Evolutionary conservation across 768 basidiomycete genomes (phyloP).

Genomic region (Hypholoma sublateritium): DNA sequence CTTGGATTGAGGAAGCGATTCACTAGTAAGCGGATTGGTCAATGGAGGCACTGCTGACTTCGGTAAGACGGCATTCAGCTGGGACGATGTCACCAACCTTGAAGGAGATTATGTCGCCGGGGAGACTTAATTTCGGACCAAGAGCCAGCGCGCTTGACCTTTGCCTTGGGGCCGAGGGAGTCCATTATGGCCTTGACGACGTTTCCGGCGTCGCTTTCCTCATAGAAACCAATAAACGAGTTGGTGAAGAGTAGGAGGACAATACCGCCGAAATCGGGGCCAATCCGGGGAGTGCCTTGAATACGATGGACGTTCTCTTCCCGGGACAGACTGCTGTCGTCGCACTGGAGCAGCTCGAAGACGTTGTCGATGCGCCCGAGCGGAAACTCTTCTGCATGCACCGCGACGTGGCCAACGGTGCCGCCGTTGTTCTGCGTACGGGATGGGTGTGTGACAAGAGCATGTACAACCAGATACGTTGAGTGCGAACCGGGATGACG

Average conservation of each 20-base stretch:
- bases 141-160: conserved; percentile 79
- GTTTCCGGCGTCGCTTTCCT: conserved; percentile 95
- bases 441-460: too few species aligned
- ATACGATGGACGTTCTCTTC: conserved; percentile 84
- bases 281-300: conserved; percentile 80
- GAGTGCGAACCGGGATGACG: too few species aligned
- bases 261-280: conserved; percentile 98
- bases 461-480: too few species aligned
- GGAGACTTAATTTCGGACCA: conserved; percentile 97
- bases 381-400: too few species aligned
- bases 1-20: conserved; percentile 92
- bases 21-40: conserved; percentile 99
- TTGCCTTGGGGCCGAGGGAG: conserved; percentile 96
- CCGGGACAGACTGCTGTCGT: conserved; percentile 70
- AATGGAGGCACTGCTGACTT: conserved; percentile 96
- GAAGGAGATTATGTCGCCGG: conserved; percentile 96
- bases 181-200: conserved; percentile 99
- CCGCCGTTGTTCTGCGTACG: too few species aligned
- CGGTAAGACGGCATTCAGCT: conserved; percentile 95
- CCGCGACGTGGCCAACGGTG: too few species aligned
- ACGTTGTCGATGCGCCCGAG: conserved; percentile 96
- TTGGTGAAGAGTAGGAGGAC: conserved; percentile 89
- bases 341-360: conserved; percentile 92
- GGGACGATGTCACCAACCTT: conserved; percentile 99
- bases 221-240: conserved; percentile 97